Evolutionary conservation across 352 stramenopile genomes (phyloP).

Genomic region (Phytophthora kernoviae): DNA sequence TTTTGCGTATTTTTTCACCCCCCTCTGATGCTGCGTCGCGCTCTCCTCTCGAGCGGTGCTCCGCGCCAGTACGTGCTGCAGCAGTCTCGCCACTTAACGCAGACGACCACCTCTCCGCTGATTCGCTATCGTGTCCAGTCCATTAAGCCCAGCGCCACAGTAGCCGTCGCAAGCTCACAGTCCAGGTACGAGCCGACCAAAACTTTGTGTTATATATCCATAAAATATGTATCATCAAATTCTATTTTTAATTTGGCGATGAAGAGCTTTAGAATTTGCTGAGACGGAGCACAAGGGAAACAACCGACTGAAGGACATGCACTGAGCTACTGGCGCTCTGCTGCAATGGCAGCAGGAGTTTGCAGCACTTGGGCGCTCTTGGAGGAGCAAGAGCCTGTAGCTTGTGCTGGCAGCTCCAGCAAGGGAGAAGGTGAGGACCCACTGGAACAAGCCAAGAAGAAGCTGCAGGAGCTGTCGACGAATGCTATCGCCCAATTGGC

Average conservation of each 20-base stretch:
- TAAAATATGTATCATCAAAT: background rate
- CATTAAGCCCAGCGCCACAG: slow-evolving; percentile 2
- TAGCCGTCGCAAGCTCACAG: slow-evolving; percentile 1
- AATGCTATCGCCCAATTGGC: slow-evolving; percentile 43
- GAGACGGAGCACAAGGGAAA: slow-evolving; percentile 7
- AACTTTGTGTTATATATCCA: slow-evolving; percentile 1
- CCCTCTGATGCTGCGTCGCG: slow-evolving; percentile 19
- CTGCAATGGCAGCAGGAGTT: slow-evolving; percentile 18
- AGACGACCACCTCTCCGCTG: background rate
- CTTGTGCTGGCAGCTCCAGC: slow-evolving; percentile 22
- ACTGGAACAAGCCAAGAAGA: slow-evolving; percentile 66
- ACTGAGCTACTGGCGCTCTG: slow-evolving; percentile 31
- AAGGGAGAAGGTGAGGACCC: slow-evolving; percentile 43
- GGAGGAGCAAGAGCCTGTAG: slow-evolving; percentile 15
- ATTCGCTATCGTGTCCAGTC: slow-evolving; percentile 8
- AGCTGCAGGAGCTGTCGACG: slow-evolving; percentile 47
- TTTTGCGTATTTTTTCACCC: background rate
- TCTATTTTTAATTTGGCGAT: slow-evolving; percentile 1
- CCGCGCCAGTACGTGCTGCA: slow-evolving; percentile 6
- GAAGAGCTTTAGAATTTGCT: slow-evolving; percentile 15
- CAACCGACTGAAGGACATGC: slow-evolving; percentile 13
- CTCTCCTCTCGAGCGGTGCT: slow-evolving; percentile 1
- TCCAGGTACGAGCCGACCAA: slow-evolving; percentile 10
- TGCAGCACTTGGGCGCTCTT: slow-evolving; percentile 15
- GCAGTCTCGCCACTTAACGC: slow-evolving; percentile 15